phyloP scores from a whole-genome alignment of 441 rosid species.

The Biscutella laevigata region DNA sequence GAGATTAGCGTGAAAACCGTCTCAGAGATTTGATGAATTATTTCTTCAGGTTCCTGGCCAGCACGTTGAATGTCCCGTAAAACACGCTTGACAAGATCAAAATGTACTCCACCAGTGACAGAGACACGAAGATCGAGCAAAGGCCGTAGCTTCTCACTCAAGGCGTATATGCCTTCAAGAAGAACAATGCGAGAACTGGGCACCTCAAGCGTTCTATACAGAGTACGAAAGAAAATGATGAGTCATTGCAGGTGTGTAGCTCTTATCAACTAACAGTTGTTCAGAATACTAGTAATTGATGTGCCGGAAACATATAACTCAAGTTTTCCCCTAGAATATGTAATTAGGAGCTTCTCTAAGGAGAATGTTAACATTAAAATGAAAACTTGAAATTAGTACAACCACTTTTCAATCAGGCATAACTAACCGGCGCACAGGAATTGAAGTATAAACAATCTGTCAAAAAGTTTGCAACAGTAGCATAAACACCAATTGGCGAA shows the following conservation, averaged over 20 bases:
- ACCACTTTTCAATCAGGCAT: not conserved
- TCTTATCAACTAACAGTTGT: slow-evolving; percentile 2
- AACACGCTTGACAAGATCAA: slow-evolving; percentile 95
- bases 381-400: not conserved
- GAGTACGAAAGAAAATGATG: slow-evolving; percentile 13
- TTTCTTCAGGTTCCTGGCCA: slow-evolving; percentile 96
- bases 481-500: slow-evolving; percentile 15
- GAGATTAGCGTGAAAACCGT: slow-evolving; percentile 47
- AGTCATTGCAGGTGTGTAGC: slow-evolving; percentile 8
- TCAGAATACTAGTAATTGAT: slow-evolving; percentile 2
- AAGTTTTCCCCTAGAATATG: not conserved
- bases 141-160: slow-evolving; percentile 81
- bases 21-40: slow-evolving; percentile 92
- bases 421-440: not conserved
- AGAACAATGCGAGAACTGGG: slow-evolving; percentile 88
- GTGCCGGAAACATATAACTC: not conserved
- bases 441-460: not conserved
- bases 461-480: slow-evolving; percentile 8
- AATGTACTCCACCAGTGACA: slow-evolving; percentile 92
- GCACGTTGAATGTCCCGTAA: slow-evolving; percentile 94
- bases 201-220: slow-evolving; percentile 69
- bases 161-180: slow-evolving; percentile 89
- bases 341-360: not conserved
- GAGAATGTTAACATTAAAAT: not conserved
- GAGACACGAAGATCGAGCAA: slow-evolving; percentile 95